These are phyloP conservation scores for Phytophthora hibernalis DNA, from an alignment of 352 stramenopile species.

Conservation along the genomic window DNA sequence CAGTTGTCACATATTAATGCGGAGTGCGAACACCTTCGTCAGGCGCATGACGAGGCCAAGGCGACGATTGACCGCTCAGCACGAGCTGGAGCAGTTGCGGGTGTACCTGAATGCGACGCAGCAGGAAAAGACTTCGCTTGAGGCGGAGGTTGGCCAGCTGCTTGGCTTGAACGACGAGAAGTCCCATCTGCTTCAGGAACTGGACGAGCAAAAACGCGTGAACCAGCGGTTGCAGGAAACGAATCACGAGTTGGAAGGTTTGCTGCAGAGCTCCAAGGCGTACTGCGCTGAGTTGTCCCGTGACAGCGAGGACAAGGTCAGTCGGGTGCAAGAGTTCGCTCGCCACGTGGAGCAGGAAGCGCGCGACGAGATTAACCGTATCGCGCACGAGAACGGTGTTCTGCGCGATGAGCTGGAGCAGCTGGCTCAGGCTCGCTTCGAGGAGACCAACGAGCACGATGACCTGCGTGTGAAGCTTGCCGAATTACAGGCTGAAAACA, in stretches of 20 bases:
- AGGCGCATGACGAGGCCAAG: slow-evolving; percentile 30
- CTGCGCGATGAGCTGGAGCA: slow-evolving; percentile 76
- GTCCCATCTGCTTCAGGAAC: slow-evolving; percentile 41
- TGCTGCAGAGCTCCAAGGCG: slow-evolving; percentile 65
- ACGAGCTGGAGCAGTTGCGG: slow-evolving; percentile 42
- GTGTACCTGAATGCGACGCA: slow-evolving; percentile 47
- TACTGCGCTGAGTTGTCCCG: slow-evolving; percentile 70
- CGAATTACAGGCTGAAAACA: slow-evolving; percentile 87
- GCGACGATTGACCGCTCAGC: slow-evolving; percentile 24
- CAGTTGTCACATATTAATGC: slow-evolving; percentile 36
- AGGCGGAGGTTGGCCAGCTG: slow-evolving; percentile 45
- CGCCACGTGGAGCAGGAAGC: slow-evolving; percentile 73
- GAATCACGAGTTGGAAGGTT: slow-evolving; percentile 60
- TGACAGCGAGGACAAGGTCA: slow-evolving; percentile 72
- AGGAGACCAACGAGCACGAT: slow-evolving; percentile 72
- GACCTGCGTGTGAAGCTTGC: slow-evolving; percentile 75
- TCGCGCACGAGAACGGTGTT: slow-evolving; percentile 63
- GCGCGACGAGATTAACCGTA: slow-evolving; percentile 64
- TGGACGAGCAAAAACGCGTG: slow-evolving; percentile 57
- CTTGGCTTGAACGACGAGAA: slow-evolving; percentile 56
- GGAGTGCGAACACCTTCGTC: slow-evolving; percentile 35
- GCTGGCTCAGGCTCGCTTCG: slow-evolving; percentile 61
- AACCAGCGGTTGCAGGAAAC: slow-evolving; percentile 54
- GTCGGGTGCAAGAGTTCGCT: slow-evolving; percentile 61
- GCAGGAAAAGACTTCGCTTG: slow-evolving; percentile 50